A percentile compares a stretch with the other conserved stretches of the same genome.
phyloP scores from a whole-genome alignment of 2,329 filamentous ascomycete species.

The Monosporascus sp. region DNA sequence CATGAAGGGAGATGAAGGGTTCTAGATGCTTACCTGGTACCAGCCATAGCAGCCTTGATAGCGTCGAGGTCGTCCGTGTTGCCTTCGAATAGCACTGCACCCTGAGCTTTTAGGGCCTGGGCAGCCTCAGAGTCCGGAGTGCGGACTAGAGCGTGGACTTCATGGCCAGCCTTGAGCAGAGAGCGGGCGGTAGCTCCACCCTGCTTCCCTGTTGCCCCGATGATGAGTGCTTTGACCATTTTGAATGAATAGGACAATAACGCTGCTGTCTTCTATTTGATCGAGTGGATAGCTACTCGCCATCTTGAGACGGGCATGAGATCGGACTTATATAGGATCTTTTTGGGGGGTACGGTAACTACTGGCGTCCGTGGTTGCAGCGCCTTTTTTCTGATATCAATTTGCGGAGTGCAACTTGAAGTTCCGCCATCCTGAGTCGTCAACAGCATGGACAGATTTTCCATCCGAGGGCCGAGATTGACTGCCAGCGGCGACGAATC shows the following conservation, averaged over 20 bases:
- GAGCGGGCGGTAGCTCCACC: constrained; percentile 5
- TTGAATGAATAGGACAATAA: not conserved
- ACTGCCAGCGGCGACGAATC: no score
- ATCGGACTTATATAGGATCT: not conserved
- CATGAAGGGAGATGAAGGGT: no score
- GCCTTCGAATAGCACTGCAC: constrained; percentile 11
- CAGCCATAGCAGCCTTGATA: constrained; percentile 5
- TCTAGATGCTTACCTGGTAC: not conserved
- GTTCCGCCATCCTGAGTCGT: no score
- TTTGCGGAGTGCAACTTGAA: no score
- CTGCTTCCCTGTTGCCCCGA: constrained; percentile 13
- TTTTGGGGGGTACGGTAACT: no score
- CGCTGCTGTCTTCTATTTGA: no score
- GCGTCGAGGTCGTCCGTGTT: constrained; percentile 7
- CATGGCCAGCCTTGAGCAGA: constrained; percentile 9
- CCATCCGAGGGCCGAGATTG: not conserved
- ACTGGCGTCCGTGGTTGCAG: no score
- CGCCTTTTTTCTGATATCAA: no score
- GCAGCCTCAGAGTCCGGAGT: constrained; percentile 5
- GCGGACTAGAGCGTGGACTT: constrained; percentile 9
- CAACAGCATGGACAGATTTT: no score
- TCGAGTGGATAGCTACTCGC: no score
- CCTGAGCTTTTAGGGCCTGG: constrained; percentile 4
- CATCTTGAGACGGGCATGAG: not conserved
- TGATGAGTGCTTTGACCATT: constrained; percentile 14